Conservation (phyloP, 2,329 filamentous ascomycete species). For the Orbilia ellipsospora region DNA sequence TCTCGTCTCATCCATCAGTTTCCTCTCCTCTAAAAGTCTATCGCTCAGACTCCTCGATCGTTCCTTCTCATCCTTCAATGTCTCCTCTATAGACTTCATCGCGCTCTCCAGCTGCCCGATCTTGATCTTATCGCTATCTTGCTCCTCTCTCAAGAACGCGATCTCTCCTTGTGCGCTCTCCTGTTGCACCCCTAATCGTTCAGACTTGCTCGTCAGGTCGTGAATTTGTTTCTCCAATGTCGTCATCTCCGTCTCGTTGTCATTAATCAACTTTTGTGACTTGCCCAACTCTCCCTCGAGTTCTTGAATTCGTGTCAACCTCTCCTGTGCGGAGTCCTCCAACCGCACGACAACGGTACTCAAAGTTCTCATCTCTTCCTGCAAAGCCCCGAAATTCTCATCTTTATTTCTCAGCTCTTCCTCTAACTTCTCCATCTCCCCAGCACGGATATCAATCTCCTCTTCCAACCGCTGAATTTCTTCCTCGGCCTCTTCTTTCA, state of each 20-base stretch:
- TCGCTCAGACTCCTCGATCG: conserved; percentile 63
- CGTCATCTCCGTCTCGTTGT: conserved; percentile 87
- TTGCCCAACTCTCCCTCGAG: conserved; percentile 71
- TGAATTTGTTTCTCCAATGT: conserved; percentile 83
- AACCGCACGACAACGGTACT: conserved; percentile 86
- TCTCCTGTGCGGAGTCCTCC: conserved; percentile 80
- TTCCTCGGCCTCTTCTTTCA: conserved; percentile 73
- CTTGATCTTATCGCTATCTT: conserved; percentile 96
- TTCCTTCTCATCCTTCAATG: conserved; percentile 85
- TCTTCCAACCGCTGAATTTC: conserved; percentile 76
- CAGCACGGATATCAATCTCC: conserved; percentile 69
- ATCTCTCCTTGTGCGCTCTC: conserved; percentile 94
- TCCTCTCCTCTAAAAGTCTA: conserved; percentile 71
- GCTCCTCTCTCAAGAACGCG: conserved; percentile 93
- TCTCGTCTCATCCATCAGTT: conserved; percentile 85
- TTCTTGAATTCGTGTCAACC: conserved; percentile 53
- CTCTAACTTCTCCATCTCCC: conserved; percentile 67
- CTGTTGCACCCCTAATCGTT: conserved; percentile 87
- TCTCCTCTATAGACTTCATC: conserved; percentile 80
- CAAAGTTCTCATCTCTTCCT: conserved; percentile 91
- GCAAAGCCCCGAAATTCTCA: conserved; percentile 91
- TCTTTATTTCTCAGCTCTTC: conserved; percentile 70
- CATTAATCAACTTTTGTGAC: conserved; percentile 82
- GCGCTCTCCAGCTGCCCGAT: conserved; percentile 92
- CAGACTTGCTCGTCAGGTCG: conserved; percentile 87